Conservation (phyloP, 2,329 filamentous ascomycete species). For the Sarocladiaceae sp. region DNA sequence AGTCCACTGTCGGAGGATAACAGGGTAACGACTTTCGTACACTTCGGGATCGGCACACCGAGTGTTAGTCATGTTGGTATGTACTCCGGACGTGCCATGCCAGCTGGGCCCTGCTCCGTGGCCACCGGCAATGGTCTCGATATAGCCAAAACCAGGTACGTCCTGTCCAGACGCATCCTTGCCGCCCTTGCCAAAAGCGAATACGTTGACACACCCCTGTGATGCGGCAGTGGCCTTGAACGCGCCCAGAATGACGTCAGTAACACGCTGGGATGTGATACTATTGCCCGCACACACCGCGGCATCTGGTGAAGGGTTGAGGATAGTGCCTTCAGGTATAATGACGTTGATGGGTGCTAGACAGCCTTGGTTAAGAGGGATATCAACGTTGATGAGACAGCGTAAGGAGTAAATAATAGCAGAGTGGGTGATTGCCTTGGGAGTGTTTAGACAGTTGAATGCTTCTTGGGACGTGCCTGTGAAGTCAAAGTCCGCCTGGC, state of each 20-base stretch:
- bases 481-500: conserved; percentile 79
- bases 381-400: conserved; percentile 74
- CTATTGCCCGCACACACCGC: conserved; percentile 84
- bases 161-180: conserved; percentile 32
- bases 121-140: conserved; percentile 62
- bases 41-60: conserved; percentile 58
- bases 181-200: conserved; percentile 72
- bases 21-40: conserved; percentile 57
- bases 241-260: conserved; percentile 54
- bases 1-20: conserved; percentile 66
- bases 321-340: conserved; percentile 68
- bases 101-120: conserved; percentile 62
- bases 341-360: conserved; percentile 69
- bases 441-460: conserved; percentile 77
- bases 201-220: conserved; percentile 78
- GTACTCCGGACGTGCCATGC: conserved; percentile 39
- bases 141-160: conserved; percentile 40
- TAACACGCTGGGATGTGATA: conserved; percentile 39
- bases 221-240: conserved; percentile 75
- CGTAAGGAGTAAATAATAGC: conserved; percentile 87
- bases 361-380: conserved; percentile 81
- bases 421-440: conserved; percentile 75
- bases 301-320: conserved; percentile 71
- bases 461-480: conserved; percentile 74
- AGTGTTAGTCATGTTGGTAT: conserved; percentile 68